phyloP scores from a whole-genome alignment of 768 basidiomycete genomes.

The Macrolepiota albuminosa region DNA sequence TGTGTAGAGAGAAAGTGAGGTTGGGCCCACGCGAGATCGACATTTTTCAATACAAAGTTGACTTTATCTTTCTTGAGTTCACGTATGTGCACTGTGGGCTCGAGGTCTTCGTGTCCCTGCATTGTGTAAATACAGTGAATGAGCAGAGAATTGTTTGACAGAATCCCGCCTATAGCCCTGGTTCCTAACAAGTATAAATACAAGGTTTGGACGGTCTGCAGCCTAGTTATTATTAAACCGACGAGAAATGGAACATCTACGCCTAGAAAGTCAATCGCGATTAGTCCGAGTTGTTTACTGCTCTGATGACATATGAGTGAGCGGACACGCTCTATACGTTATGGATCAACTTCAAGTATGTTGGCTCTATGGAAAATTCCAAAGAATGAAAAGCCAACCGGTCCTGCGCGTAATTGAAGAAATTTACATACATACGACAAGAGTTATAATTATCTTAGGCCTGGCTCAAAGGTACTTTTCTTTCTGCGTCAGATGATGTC shows the following conservation, averaged over 20 bases:
- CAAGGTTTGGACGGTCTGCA: neutral
- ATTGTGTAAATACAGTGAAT: conserved; percentile 16
- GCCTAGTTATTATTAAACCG: neutral
- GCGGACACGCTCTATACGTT: neutral
- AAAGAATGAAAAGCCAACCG: neutral
- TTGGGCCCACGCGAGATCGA: conserved; percentile 81
- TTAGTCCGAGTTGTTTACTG: neutral
- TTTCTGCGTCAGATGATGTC: neutral
- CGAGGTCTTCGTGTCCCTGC: conserved; percentile 42
- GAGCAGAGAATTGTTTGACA: neutral
- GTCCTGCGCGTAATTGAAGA: neutral
- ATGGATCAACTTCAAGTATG: neutral
- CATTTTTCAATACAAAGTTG: conserved; percentile 92
- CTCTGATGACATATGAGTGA: neutral
- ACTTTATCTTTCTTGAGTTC: conserved; percentile 82
- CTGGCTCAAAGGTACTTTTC: neutral
- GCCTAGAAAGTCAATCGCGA: neutral
- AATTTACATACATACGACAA: neutral
- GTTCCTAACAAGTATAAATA: neutral
- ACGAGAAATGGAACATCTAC: neutral
- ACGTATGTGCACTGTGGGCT: conserved; percentile 77
- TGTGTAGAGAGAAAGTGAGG: conserved; percentile 6
- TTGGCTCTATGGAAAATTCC: neutral
- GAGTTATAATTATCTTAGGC: neutral
- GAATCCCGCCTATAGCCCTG: neutral